These are phyloP conservation scores for Cymbidium sinense DNA, from an alignment of 106 monocot genomes.

Conservation along the genomic window DNA sequence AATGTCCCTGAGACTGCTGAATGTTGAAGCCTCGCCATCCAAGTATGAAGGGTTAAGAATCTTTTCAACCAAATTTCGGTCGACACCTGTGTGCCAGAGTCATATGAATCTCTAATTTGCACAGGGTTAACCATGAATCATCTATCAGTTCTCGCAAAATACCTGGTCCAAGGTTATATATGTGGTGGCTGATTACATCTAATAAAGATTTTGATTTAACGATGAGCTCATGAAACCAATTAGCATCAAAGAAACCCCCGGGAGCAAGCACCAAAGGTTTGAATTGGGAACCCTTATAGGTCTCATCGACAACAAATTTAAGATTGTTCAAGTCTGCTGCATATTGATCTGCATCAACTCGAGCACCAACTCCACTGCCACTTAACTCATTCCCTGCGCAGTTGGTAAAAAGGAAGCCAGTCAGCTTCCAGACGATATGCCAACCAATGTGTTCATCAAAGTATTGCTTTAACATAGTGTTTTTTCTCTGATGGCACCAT, in stretches of 20 bases:
- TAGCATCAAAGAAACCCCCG: constrained; percentile 70
- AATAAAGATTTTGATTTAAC: constrained; percentile 41
- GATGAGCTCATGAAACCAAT: constrained; percentile 59
- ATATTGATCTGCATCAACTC: constrained; percentile 53
- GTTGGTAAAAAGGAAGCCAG: background rate
- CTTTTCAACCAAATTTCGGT: constrained; percentile 56
- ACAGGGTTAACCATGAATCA: background rate
- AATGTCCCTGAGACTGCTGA: constrained; percentile 50
- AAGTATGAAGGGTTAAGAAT: constrained; percentile 78
- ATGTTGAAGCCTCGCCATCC: constrained; percentile 46
- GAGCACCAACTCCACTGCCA: constrained; percentile 65
- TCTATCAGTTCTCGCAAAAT: background rate
- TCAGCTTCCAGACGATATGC: background rate
- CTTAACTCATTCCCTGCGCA: constrained; percentile 74
- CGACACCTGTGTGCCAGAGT: constrained; percentile 35
- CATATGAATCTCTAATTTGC: too few relatives aligned
- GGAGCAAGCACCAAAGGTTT: constrained; percentile 70
- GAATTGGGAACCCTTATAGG: constrained; percentile 28
- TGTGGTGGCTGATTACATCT: constrained; percentile 87
- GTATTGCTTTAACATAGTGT: background rate
- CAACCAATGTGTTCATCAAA: too few relatives aligned
- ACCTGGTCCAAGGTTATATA: constrained; percentile 94
- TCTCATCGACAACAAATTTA: constrained; percentile 37
- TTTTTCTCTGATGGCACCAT: background rate
- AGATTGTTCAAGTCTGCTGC: constrained; percentile 52